Conservation (phyloP, 306 rosid genomes). For the Prinsepia uniflora region DNA sequence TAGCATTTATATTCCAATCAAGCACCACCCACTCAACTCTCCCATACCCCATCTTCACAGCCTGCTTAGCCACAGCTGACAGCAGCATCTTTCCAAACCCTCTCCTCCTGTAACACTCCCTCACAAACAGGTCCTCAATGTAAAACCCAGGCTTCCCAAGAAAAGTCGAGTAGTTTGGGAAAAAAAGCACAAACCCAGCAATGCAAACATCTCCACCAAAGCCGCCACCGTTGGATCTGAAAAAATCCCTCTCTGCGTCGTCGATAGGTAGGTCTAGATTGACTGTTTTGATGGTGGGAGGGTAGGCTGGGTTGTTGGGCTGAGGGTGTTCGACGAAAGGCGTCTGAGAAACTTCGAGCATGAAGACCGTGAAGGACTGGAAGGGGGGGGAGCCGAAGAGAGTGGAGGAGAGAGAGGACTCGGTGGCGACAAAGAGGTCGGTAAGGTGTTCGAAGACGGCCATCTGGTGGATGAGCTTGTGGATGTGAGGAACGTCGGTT, state of each 20-base stretch:
- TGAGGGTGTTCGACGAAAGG: conserved; percentile 31
- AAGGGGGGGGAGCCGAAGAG: conserved; percentile 66
- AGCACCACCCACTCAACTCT: conserved; percentile 89
- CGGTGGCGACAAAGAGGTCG: conserved; percentile 64
- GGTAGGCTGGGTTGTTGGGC: conserved; percentile 29
- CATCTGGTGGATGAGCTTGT: conserved; percentile 78
- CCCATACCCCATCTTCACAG: conserved; percentile 85
- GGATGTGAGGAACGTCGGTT: conserved; percentile 69
- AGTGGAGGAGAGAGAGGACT: conserved; percentile 54
- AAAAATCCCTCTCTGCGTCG: conserved; percentile 50
- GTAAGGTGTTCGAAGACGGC: conserved; percentile 76
- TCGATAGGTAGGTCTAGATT: conserved; percentile 52
- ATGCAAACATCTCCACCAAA: conserved; percentile 24
- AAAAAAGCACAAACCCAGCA: conserved; percentile 75
- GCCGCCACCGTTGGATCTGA: conserved; percentile 24
- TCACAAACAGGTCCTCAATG: conserved; percentile 71
- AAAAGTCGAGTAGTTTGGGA: conserved; percentile 67
- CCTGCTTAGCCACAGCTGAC: conserved; percentile 73
- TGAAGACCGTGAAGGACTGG: conserved; percentile 69
- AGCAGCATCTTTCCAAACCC: conserved; percentile 67
- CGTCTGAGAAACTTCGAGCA: conserved; percentile 60
- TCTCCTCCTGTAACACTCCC: conserved; percentile 74
- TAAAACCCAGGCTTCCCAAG: conserved; percentile 72
- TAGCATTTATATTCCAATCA: conserved; percentile 79
- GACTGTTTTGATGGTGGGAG: conserved; percentile 24